Evolutionary conservation across 2,329 filamentous ascomycete species (phyloP), one percentile per base, ranked within the genome.

Genomic region (Bretziella fagacearum): DNA sequence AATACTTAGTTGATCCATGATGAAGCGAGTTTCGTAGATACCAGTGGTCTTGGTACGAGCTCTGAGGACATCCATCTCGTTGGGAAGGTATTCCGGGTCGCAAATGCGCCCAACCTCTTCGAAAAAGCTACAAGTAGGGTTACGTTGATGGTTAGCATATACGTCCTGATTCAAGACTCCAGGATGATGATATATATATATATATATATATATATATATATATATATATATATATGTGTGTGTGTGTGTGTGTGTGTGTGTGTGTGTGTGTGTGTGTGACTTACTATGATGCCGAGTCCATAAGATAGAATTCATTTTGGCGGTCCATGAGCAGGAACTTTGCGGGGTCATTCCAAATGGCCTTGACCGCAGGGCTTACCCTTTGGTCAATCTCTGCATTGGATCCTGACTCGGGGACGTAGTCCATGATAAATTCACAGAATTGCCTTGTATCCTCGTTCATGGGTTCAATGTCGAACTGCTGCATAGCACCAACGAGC

Each of bases 281-380:
- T 61, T 73, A 98, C 89, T 98, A 98, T 67, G 87, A 86, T 45
- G 91, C 91, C 20, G 91, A 98, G 63, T 98, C 91, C 91, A 98
- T 98, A 50, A 98, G 69, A 60, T 98, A 98, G 62, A 98, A 98
- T 64, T 98, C 89, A 59, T 86, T 94, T 61, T 93, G 84, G 60
- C 91, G 84, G 58, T 94, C 84, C 71, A 96, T 80, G 30, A 95
- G 73, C 54, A 74, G 77, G 47, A 83, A 76, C 56, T 84, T 84
- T 55, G 81, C 81, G 6, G 84, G 80, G 59, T 98, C 91, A 56
- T 80, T 80, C 91, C 91, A 98, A 60, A 98, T 67, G 46, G 84
- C 80, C 54, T 81, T 77, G 30, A 96, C 79, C 13, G 91, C 91
- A 49, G 80, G 71, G 52, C 84, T 86, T 20, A 96, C 80, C 59